Percentiles rank a stretch among this genome's conserved stretches.
These are phyloP conservation scores for Conticribra weissflogii DNA, from an alignment of 108 stramenopile genomes.

Conservation along the genomic window DNA sequence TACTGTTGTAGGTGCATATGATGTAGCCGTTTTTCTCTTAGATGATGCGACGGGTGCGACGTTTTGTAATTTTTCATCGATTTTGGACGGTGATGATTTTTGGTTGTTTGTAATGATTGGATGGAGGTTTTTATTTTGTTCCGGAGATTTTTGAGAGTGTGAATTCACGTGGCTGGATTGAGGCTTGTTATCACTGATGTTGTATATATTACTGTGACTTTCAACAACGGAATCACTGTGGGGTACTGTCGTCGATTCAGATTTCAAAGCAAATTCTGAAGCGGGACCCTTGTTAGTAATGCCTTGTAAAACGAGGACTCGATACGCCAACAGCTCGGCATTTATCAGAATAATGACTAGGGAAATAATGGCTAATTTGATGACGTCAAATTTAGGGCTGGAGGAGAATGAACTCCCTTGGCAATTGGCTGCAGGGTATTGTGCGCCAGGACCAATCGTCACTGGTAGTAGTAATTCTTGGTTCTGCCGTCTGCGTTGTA, in stretches of 20 bases:
- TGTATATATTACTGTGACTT: too few relatives aligned
- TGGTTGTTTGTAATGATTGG: too few relatives aligned
- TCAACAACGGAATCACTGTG: too few relatives aligned
- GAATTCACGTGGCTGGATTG: too few relatives aligned
- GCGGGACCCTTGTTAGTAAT: neutral
- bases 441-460: neutral
- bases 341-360: neutral
- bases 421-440: neutral
- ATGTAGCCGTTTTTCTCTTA: neutral
- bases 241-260: neutral
- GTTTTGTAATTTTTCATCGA: too few relatives aligned
- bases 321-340: neutral
- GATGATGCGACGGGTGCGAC: neutral
- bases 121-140: too few relatives aligned
- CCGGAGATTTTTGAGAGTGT: too few relatives aligned
- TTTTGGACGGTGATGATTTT: too few relatives aligned
- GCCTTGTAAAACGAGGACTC: neutral
- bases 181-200: too few relatives aligned
- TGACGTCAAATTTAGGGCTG: neutral
- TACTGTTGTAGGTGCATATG: neutral
- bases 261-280: neutral
- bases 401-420: neutral
- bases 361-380: neutral
- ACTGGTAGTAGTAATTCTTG: too few relatives aligned
- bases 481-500: neutral